These are phyloP conservation scores for Ophiognomonia clavigignenti-juglandacearum DNA, from an alignment of 2,329 filamentous ascomycete genomes.

Conservation along the genomic window DNA sequence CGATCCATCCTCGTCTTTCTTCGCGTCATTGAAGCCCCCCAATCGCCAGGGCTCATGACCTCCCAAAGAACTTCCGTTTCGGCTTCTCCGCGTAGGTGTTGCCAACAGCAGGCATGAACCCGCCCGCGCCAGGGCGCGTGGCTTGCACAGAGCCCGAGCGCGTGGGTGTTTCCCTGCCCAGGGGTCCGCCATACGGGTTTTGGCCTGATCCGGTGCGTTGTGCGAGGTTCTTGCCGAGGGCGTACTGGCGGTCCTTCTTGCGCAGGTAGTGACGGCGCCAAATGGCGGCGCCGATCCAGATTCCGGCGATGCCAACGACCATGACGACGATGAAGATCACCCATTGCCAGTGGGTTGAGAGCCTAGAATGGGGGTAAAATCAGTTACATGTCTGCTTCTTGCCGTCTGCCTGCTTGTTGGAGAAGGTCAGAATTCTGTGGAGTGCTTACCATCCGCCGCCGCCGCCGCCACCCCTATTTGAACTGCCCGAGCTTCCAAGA, in stretches of 20 bases:
- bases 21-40: neutral
- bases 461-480: slow-evolving; percentile 19
- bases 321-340: slow-evolving; percentile 76
- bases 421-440: neutral
- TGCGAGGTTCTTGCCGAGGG: slow-evolving; percentile 39
- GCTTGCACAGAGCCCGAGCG: slow-evolving; percentile 28
- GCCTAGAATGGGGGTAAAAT: slow-evolving; percentile 39
- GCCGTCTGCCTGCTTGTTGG: neutral
- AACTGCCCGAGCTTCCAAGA: slow-evolving; percentile 21
- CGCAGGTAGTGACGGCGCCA: slow-evolving; percentile 70
- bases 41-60: too few relatives aligned
- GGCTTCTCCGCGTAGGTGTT: slow-evolving; percentile 26
- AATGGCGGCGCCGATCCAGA: slow-evolving; percentile 64
- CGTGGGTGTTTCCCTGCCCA: slow-evolving; percentile 22
- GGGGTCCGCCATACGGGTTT: slow-evolving; percentile 27
- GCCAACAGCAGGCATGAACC: slow-evolving; percentile 32
- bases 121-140: slow-evolving; percentile 29
- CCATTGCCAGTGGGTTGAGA: slow-evolving; percentile 71
- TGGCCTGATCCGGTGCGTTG: slow-evolving; percentile 20
- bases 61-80: slow-evolving; percentile 36
- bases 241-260: slow-evolving; percentile 57
- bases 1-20: neutral
- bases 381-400: neutral
- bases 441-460: slow-evolving; percentile 43
- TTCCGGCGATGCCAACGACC: slow-evolving; percentile 59